phyloP scores from a whole-genome alignment of 2,329 filamentous ascomycete genomes.

The Lasiodiplodia sp. region DNA sequence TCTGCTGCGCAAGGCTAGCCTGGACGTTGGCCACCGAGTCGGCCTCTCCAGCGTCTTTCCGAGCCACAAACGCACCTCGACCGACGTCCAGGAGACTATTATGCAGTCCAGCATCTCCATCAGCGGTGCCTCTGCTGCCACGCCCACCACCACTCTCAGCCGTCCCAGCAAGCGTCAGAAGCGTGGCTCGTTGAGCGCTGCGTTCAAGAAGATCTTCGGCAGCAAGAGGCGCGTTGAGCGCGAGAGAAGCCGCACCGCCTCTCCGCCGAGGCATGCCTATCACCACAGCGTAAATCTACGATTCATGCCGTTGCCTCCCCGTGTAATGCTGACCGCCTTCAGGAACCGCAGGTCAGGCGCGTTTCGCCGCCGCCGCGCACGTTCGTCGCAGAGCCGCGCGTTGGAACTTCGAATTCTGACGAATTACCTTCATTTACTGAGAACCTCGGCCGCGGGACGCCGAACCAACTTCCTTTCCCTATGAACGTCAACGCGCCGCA shows the following conservation, averaged over 20 bases:
- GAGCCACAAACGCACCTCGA: conserved; percentile 36
- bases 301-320: background rate
- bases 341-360: conserved; percentile 19
- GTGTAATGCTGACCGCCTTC: conserved; percentile 19
- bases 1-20: conserved; percentile 25
- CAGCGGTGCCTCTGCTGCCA: conserved; percentile 31
- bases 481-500: conserved; percentile 51
- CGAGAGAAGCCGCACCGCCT: conserved; percentile 31
- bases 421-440: conserved; percentile 35
- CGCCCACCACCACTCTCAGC: conserved; percentile 41
- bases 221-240: conserved; percentile 40
- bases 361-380: conserved; percentile 16
- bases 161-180: conserved; percentile 38
- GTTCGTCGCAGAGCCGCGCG: conserved; percentile 10
- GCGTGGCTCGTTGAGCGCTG: conserved; percentile 46
- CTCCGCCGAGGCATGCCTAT: conserved; percentile 41
- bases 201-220: conserved; percentile 50
- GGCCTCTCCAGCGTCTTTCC: conserved; percentile 23
- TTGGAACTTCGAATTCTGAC: conserved; percentile 9
- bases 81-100: conserved; percentile 38
- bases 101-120: conserved; percentile 31
- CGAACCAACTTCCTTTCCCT: conserved; percentile 47
- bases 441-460: conserved; percentile 45
- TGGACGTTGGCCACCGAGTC: conserved; percentile 14
- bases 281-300: conserved; percentile 43